Evolutionary conservation across 805 yeast species (phyloP), one percentile per base, ranked within the genome.

Genomic region (Sugiyamaella qingdaonensis): DNA sequence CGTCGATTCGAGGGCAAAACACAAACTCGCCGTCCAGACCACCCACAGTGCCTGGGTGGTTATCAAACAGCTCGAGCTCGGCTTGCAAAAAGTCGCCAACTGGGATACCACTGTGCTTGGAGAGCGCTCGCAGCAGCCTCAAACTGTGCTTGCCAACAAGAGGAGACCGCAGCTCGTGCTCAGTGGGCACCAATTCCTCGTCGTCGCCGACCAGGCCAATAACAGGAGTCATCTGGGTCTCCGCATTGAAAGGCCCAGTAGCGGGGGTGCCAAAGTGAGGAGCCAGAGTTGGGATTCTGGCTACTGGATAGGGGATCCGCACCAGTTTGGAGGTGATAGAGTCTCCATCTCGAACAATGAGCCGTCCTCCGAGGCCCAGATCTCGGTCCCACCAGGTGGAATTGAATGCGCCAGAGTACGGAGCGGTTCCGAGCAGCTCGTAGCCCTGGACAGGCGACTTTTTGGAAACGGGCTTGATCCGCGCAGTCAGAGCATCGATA

Each of bases 361-460:
- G 78, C 54, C 88, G 76, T 45, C 96, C 96, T 48, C 90, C 95
- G 56, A 88, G 68, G 45, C 95, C 94, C 55, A 88, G 77, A 67
- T 88, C 96, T 66, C 96, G 79, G 68, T 88, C 96, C 77, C 87
- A 81, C 90, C 95, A 85, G 41, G 80, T 68, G 31, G 75, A 72
- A 33, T 37, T 44, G 37, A 65, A 51, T 8, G 58, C 69, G 58
- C 94, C 94, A 18, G 88, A 81, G 66, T 88, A 88, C 1, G 92
- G 89, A 0, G 95, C 92, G 37, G 86, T 88, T 4, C 95, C 96
- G 31, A 88, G 72, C 46, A 85, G 70, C 58, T 86, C 88, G 67
- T 79, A 88, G 31, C 95, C 95, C 53, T 86, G 90, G 13, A 83
- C 80, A 9, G 75, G 70, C 7, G 66, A 64, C 64, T 84, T 85